phyloP scores from a whole-genome alignment of 306 rosid species.

The Glycine latifolia region DNA sequence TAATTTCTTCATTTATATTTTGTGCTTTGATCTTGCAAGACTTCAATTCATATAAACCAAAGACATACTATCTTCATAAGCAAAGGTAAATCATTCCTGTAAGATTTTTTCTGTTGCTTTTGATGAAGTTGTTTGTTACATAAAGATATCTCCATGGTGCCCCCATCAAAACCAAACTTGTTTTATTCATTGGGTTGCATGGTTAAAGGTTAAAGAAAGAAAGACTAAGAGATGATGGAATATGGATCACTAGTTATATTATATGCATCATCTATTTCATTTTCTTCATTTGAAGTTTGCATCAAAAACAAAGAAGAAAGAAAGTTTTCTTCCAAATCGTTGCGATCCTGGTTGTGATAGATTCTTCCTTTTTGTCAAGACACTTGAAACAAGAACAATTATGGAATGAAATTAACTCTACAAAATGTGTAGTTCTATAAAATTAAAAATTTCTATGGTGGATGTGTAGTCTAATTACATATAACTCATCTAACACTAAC shows the following conservation, averaged over 20 bases:
- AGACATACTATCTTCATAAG: conserved; percentile 11
- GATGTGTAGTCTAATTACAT: no score
- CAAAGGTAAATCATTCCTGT: conserved; percentile 32
- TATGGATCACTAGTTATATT: not conserved
- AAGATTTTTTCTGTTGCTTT: conserved; percentile 5
- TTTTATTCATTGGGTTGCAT: conserved; percentile 1
- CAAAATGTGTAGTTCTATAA: not conserved
- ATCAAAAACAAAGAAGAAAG: not conserved
- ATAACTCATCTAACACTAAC: no score
- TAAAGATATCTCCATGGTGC: no score
- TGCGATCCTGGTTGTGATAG: not conserved
- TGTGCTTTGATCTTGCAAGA: conserved; percentile 27
- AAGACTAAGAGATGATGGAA: not conserved
- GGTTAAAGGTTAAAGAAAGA: not conserved
- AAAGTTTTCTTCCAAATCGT: not conserved
- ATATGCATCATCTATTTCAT: not conserved
- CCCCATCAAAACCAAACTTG: not conserved
- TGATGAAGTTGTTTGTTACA: not conserved
- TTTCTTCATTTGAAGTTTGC: not conserved
- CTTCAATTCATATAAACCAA: conserved; percentile 9
- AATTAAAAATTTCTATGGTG: no score
- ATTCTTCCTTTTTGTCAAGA: not conserved
- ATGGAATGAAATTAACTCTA: not conserved
- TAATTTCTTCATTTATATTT: conserved; percentile 8
- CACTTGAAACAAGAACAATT: not conserved